phyloP scores from a whole-genome alignment of 164 flowering plant species.

The Platanus orientalis region DNA sequence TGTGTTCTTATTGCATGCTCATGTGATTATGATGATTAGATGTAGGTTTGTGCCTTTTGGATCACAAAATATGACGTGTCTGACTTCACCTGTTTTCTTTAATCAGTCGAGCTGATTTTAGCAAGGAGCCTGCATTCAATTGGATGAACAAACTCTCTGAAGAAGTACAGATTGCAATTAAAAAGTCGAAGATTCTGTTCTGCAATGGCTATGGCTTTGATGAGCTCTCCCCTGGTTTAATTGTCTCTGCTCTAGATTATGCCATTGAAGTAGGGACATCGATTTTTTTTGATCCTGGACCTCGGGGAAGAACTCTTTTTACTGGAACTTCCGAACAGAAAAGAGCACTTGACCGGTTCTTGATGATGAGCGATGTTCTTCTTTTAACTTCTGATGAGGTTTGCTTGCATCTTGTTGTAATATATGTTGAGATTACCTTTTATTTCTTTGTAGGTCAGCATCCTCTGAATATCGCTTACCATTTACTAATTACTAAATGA shows the following conservation, averaged over 20 bases:
- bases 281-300: constrained; percentile 97
- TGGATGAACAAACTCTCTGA: constrained; percentile 65
- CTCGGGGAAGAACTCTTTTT: constrained; percentile 81
- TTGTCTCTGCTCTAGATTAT: constrained; percentile 59
- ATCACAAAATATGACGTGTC: not conserved
- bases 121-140: constrained; percentile 77
- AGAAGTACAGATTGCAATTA: constrained; percentile 62
- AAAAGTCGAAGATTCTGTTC: constrained; percentile 68
- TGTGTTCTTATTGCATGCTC: not conserved
- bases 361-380: constrained; percentile 89
- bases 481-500: no score
- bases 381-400: constrained; percentile 98
- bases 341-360: constrained; percentile 52
- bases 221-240: constrained; percentile 65
- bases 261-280: constrained; percentile 88
- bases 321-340: constrained; percentile 68
- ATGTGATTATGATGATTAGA: not conserved
- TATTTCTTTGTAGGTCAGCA: no score
- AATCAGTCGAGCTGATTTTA: constrained; percentile 89
- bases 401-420: constrained; percentile 12
- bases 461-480: no score
- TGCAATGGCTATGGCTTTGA: constrained; percentile 97
- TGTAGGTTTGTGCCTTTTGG: not conserved
- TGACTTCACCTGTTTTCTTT: constrained; percentile 6
- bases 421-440: not conserved